Conservation (phyloP, 2,329 filamentous ascomycete species). For the Colletotrichum endophyticum region DNA sequence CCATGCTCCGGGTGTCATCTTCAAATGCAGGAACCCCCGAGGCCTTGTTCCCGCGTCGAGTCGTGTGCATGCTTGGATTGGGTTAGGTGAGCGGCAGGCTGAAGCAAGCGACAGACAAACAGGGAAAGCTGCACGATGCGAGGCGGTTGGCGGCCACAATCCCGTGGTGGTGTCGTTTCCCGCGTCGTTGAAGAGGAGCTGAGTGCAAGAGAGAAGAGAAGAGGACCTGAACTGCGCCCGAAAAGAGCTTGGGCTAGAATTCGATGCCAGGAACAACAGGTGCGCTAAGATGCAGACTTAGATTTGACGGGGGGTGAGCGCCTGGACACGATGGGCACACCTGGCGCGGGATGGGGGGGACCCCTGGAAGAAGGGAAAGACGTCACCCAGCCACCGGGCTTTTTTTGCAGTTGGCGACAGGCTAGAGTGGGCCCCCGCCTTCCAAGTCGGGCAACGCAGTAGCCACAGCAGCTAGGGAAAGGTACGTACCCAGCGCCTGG, state of each 20-base stretch:
- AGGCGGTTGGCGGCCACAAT: background rate
- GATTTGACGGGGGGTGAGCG: background rate
- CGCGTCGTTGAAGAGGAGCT: background rate
- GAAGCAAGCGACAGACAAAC: background rate
- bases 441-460: background rate
- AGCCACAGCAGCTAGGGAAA: background rate
- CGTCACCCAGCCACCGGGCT: constrained; percentile 22
- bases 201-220: background rate
- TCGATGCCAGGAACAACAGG: background rate
- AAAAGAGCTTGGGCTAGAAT: background rate
- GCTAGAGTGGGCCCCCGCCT: background rate
- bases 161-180: background rate
- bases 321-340: background rate
- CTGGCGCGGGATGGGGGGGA: background rate
- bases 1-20: constrained; percentile 10
- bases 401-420: background rate
- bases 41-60: background rate
- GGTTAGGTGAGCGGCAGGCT: constrained; percentile 3
- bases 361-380: constrained; percentile 15
- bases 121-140: background rate
- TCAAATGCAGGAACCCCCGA: constrained; percentile 19
- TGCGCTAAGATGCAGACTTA: background rate
- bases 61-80: constrained; percentile 6
- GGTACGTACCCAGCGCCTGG: background rate
- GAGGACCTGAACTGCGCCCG: background rate